Conservation (phyloP, 768 basidiomycete species). For the Suillus plorans region DNA sequence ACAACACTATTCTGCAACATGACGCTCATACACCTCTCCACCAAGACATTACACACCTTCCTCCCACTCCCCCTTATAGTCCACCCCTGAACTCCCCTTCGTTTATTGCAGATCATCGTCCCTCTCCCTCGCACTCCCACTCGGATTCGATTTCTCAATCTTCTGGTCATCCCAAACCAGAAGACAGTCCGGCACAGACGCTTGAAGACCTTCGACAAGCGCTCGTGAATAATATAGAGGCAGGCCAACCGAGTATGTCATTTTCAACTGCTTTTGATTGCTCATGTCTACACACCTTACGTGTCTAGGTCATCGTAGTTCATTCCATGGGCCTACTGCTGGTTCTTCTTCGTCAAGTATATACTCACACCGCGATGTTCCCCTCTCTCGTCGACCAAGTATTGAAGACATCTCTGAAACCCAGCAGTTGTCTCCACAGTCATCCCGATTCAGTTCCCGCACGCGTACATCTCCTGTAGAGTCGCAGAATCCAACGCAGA, state of each 20-base stretch:
- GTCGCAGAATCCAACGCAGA: not conserved
- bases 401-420: constrained; percentile 40
- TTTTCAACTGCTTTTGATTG: not conserved
- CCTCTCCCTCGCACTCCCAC: not conserved
- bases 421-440: constrained; percentile 16
- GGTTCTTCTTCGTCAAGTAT: constrained; percentile 11
- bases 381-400: constrained; percentile 37
- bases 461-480: not conserved
- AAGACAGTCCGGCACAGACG: constrained; percentile 14
- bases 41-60: constrained; percentile 8
- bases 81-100: constrained; percentile 17
- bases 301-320: not conserved
- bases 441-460: constrained; percentile 2
- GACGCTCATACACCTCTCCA: not conserved
- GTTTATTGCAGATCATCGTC: not conserved
- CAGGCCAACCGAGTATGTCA: constrained; percentile 9
- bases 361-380: not conserved
- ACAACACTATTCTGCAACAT: constrained; percentile 8
- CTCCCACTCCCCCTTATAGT: constrained; percentile 31
- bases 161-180: not conserved
- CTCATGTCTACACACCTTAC: not conserved
- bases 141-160: not conserved
- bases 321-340: not conserved
- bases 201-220: constrained; percentile 23
- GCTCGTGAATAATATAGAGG: constrained; percentile 12